Base-by-base conservation (phyloP, 371 early-diverging fungal species). In the Mucor irregularis region DNA sequence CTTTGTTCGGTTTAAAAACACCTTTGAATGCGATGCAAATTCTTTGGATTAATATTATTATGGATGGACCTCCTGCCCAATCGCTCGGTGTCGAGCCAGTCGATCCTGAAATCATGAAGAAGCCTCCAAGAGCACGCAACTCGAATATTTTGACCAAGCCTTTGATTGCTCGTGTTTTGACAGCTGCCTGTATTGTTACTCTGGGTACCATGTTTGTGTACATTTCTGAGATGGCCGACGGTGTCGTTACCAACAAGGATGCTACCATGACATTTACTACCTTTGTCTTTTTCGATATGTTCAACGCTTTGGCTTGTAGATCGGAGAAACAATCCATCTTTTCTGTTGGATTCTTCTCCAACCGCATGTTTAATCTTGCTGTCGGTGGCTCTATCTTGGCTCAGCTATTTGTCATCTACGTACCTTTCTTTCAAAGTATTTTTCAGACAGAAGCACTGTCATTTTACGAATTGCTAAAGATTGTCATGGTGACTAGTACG, bases 11-110 rank as follows among this genome's bases (percentile, higher is more conserved):
- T 17, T 68, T 92, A 19, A 78, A 84, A n/a, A 92, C 93, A 54
- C 98, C 98, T 25, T 73, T 97, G 56, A 97, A 97, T 62, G 91
- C 98, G 10, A 97, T 96, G 96, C 97, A 96, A 62, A 95, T 97
- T 65, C 77, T 97, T 44, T 97, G 95, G 96, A 96, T 97, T 55
- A 93, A 93, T 68, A 92, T 92, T 56, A 84, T 94, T 45, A 92
- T 93, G 89, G 95, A 96, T 64, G 95, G 95, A 0, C 95, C 95
- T 16, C 92, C 92, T 13, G 95, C 95, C 21, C 95, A 93, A 72
- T 90, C 91, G 0, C 67, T 95, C 6, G 94, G 94, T 28, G 93
- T 95, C 4, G 95, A 95, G 37, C 81, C 89, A 14, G 90, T 88
- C 3, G 91, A 93, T 72, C 88, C 88, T 11, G 90, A 87, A 53